A percentile compares a stretch with the other conserved stretches of the same genome.
phyloP scores from a whole-genome alignment of 192 early-diverging fungal species.

The Funneliformis geosporum region DNA sequence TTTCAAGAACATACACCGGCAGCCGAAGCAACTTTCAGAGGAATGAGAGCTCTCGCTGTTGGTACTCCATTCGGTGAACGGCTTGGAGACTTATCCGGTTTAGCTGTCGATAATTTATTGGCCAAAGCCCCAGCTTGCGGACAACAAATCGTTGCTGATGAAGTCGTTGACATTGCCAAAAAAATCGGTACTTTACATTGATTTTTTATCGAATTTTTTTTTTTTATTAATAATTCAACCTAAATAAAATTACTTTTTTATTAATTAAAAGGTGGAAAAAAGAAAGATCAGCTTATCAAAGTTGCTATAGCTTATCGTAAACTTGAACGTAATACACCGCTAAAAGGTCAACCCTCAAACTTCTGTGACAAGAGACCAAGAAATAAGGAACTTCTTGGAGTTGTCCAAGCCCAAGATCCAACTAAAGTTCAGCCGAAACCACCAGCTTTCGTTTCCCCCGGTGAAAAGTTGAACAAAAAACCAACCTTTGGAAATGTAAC shows the following conservation, averaged over 20 bases:
- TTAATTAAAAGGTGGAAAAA: not conserved
- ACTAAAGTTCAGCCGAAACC: too few relatives aligned
- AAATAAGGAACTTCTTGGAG: constrained; percentile 3
- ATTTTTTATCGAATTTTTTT: too few relatives aligned
- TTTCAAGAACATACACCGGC: not conserved
- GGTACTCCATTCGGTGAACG: not conserved
- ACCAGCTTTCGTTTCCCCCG: too few relatives aligned
- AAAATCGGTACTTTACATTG: not conserved
- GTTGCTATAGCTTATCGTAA: not conserved
- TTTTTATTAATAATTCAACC: too few relatives aligned
- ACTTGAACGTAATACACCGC: constrained; percentile 12
- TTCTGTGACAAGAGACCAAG: not conserved
- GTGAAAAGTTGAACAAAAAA: too few relatives aligned
- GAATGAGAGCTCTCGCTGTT: not conserved
- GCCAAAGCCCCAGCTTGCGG: not conserved
- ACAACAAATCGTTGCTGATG: constrained; percentile 14
- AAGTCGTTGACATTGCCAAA: not conserved
- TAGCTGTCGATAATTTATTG: not conserved
- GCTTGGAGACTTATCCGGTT: constrained; percentile 1
- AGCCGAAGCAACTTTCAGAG: not conserved
- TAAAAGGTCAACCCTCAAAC: not conserved
- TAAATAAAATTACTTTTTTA: not conserved
- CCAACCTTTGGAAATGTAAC: too few relatives aligned
- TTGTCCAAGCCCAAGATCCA: constrained; percentile 18
- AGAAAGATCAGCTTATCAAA: not conserved